A percentile compares a stretch with the other conserved stretches of the same genome.
phyloP scores from a whole-genome alignment of 225 moss, liverwort and hornwort species.

The Sphagnum contortum region DNA sequence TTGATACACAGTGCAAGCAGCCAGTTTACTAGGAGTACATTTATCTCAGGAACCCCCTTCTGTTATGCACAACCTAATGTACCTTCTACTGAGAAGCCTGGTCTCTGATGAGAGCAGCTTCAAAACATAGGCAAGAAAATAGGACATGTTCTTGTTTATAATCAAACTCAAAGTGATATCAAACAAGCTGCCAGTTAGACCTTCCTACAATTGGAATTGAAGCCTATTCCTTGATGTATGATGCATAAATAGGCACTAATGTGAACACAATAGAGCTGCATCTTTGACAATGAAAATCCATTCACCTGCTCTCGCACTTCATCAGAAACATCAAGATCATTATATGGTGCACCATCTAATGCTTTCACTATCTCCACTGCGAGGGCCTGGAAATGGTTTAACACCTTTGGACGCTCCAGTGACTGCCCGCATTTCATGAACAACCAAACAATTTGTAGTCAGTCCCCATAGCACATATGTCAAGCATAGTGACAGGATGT shows the following conservation, averaged over 20 bases:
- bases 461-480: too few species aligned
- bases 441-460: too few species aligned
- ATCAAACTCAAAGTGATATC: background rate
- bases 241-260: background rate
- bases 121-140: background rate
- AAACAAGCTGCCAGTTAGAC: background rate
- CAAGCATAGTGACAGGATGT: too few species aligned
- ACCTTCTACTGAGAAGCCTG: background rate
- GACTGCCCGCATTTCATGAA: slow-evolving; percentile 16
- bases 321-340: slow-evolving; percentile 53
- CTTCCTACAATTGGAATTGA: too few species aligned
- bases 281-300: background rate
- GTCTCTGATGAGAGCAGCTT: background rate
- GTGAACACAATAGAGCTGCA: slow-evolving; percentile 3
- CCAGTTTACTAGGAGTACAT: background rate
- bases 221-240: background rate
- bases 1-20: background rate
- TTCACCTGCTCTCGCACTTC: slow-evolving; percentile 82
- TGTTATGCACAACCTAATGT: background rate
- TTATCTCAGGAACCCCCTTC: background rate
- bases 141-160: background rate
- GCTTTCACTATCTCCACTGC: slow-evolving; percentile 47
- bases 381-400: slow-evolving; percentile 39
- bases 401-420: slow-evolving; percentile 43
- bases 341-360: slow-evolving; percentile 40